Evolutionary conservation across 1,284 basidiomycete genomes (phyloP), one percentile per base, ranked within the genome.

Genomic region (Tranzscheliella williamsii): DNA sequence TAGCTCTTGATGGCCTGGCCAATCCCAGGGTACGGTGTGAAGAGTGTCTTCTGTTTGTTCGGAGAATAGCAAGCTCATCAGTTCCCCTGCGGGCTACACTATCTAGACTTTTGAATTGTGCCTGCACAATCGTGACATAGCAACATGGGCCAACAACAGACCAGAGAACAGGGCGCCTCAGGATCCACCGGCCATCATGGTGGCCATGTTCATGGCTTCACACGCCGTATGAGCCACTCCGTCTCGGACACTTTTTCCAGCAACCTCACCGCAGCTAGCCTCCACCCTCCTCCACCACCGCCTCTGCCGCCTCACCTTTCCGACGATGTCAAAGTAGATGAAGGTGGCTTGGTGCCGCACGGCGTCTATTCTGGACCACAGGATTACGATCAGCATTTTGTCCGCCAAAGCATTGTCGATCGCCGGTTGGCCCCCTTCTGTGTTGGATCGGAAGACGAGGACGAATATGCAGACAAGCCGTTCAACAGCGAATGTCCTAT

Each of bases 401-500:
- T 95, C 52, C 87, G 88, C 42, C 85, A 88, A 75, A 84, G 91
- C 73, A 93, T 98, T 78, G 81, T 88, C 69, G 86, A 89, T 58
- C 87, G 91, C 74, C 87, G 85, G 72, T 84, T 98, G 21, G 91
- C 92, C 0, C 95, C 95, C 0, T 97, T 97, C 81, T 98, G 96
- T 79, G 85, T 90, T 34, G 92, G 93, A 4, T 82, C 95, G 23
- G 92, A 97, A 72, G 94, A 97, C 63, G 96, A 89, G 74, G 87
- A 89, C 23, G 86, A 88, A 12, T 83, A 84, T 45, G 93, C 90
- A 88, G 85, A 88, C 61, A 86, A 89, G 71, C 87, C 88, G 39
- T 87, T 86, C 75, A 87, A 94, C 57, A 83, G 87, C 30, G 95
- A 98, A 79, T 98, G 94, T 81, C 94, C 94, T n/a, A 97, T 98